A percentile compares a stretch with the other conserved stretches of the same genome.
Evolutionary conservation across 345 rosid species (phyloP).

Genomic region (Sapria himalayana): DNA sequence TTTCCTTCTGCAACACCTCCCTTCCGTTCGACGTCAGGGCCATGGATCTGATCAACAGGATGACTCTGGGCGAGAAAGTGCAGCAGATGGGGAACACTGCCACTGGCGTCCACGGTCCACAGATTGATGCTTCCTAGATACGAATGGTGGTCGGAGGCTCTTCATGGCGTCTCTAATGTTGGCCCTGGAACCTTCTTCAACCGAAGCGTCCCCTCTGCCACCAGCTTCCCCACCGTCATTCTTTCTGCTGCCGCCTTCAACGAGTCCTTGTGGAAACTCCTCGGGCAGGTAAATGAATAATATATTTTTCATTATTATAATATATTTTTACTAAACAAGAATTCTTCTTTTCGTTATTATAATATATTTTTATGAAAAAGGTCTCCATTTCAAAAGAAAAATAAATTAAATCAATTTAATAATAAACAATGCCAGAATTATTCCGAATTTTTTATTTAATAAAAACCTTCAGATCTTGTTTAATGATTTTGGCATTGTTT

Average conservation of each 20-base stretch:
- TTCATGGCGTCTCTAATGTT: slow-evolving; percentile 48
- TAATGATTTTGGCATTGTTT: too few relatives aligned
- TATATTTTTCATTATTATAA: too few relatives aligned
- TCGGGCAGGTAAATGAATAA: slow-evolving; percentile 52
- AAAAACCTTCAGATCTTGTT: too few relatives aligned
- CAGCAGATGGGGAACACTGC: slow-evolving; percentile 60
- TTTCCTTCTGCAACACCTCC: slow-evolving; percentile 34
- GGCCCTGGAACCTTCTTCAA: slow-evolving; percentile 57
- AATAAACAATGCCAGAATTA: too few relatives aligned
- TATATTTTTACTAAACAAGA: too few relatives aligned
- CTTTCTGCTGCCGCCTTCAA: slow-evolving; percentile 68
- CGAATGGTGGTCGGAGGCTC: slow-evolving; percentile 92
- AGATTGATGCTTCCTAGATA: slow-evolving; percentile 59
- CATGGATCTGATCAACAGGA: slow-evolving; percentile 45
- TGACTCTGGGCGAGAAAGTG: slow-evolving; percentile 62
- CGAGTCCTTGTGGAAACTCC: slow-evolving; percentile 52
- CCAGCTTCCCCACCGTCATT: slow-evolving; percentile 85
- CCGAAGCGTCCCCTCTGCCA: slow-evolving; percentile 37
- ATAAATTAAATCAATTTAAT: too few relatives aligned
- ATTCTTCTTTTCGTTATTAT: too few relatives aligned
- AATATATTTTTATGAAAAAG: too few relatives aligned
- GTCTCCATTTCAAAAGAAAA: too few relatives aligned
- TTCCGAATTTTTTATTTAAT: too few relatives aligned
- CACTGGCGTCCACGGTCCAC: slow-evolving; percentile 28
- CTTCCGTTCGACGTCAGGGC: slow-evolving; percentile 37